Evolutionary conservation across 345 rosid genomes (phyloP).

Genomic region (Iberis pinnata): DNA sequence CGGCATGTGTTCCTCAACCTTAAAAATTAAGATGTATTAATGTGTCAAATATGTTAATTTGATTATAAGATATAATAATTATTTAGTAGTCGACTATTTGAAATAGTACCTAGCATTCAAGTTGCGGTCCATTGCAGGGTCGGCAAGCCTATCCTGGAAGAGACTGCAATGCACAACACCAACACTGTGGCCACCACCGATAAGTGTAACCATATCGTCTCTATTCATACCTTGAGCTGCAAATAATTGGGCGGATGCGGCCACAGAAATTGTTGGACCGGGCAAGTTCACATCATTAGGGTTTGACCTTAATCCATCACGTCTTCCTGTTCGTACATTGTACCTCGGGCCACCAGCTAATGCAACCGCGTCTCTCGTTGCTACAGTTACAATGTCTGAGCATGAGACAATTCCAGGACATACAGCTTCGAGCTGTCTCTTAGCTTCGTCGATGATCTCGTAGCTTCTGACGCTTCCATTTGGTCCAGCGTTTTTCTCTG

Average conservation of each 20-base stretch:
- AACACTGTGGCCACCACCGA: slow-evolving; percentile 64
- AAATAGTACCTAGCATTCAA: slow-evolving; percentile 24
- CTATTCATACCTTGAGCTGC: slow-evolving; percentile 37
- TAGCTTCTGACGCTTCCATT: slow-evolving; percentile 30
- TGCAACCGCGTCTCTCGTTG: slow-evolving; percentile 51
- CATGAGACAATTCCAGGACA: slow-evolving; percentile 30
- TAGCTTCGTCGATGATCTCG: slow-evolving; percentile 33
- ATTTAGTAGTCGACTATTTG: too few relatives aligned
- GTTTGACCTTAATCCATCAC: slow-evolving; percentile 52
- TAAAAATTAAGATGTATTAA: neutral
- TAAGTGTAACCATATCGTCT: slow-evolving; percentile 62
- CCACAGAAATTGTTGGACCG: slow-evolving; percentile 42
- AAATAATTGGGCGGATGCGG: slow-evolving; percentile 35
- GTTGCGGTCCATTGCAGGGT: slow-evolving; percentile 46
- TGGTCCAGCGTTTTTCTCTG: slow-evolving; percentile 33
- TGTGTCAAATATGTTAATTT: neutral
- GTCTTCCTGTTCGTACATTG: slow-evolving; percentile 49
- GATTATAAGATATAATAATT: neutral
- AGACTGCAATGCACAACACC: slow-evolving; percentile 58
- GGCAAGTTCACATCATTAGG: slow-evolving; percentile 49
- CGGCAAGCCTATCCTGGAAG: slow-evolving; percentile 47
- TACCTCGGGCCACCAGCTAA: slow-evolving; percentile 53
- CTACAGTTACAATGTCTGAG: slow-evolving; percentile 42
- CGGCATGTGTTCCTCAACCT: slow-evolving; percentile 39
- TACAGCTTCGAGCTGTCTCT: slow-evolving; percentile 25